Evolutionary conservation across 305 asterid species (phyloP), one percentile per base, ranked within the genome.

Genomic region (Solanum chacoense): DNA sequence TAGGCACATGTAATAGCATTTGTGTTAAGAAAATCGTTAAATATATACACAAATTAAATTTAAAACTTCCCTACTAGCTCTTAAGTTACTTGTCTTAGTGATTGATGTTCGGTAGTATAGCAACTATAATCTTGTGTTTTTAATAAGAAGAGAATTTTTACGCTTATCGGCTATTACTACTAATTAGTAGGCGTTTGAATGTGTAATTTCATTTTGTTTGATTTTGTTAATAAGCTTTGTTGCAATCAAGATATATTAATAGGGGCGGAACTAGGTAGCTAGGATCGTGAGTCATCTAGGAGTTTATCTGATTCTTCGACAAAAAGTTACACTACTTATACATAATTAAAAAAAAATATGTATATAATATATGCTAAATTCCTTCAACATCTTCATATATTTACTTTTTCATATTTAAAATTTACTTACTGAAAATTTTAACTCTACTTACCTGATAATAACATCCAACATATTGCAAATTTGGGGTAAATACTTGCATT

Each of bases 181-280:
- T 22, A 8, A 8, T 63, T 63, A 22, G 12, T 8, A 63, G 6
- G 12, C 28, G 6, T 0, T 63, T 63, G 71, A 63, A 8, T 22
- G 22, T 8, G 26, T 63, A 22, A 63, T 63, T 63, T 63, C 71
- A 22, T 63, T 22, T 63, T 8, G 12, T 59, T 59, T 59, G 12
- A 1, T 8, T 59, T 20, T 63, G 26, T 63, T 63, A 3, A 63
- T 63, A 8, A 22, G 28, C 28, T 63, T 8, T 63, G 71, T 63
- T 63, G 13, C 71, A 1, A 63, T 59, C 11, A 8, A 59, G 71
- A 3, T 22, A 63, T 22, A 20, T 59, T 20, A 63, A 22, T 8
- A 22, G 6, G 0, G 71, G 11, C 0, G 12, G 6, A 8, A 6
- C 26, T 3, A 59, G 0, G 1, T 20, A 59, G 28, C 12, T 22